Conservation (phyloP, 129 eudicot species). For the Tagetes patula region DNA sequence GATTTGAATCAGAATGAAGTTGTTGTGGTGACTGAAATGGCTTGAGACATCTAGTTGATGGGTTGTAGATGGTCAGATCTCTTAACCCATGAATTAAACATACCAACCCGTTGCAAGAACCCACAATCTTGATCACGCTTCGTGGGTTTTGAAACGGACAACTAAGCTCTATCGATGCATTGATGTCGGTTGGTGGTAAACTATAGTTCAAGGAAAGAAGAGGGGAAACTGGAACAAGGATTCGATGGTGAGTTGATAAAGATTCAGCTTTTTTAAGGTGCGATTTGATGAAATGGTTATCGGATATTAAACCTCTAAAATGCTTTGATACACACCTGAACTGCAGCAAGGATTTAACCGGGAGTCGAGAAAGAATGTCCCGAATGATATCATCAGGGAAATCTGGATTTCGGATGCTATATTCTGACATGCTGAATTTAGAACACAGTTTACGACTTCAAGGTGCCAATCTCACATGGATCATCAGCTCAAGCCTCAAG, state of each 20-base stretch:
- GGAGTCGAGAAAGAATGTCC: conserved; percentile 42
- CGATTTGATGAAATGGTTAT: conserved; percentile 25
- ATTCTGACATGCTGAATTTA: conserved; percentile 27
- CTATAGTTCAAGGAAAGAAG: conserved; percentile 35
- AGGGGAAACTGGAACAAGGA: conserved; percentile 37
- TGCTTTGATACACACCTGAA: conserved; percentile 42
- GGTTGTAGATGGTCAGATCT: conserved; percentile 36
- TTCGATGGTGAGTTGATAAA: conserved; percentile 25
- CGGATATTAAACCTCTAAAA: conserved; percentile 32
- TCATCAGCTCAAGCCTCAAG: neutral
- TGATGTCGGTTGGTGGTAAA: conserved; percentile 5
- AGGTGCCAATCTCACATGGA: conserved; percentile 13
- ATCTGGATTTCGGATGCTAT: conserved; percentile 8
- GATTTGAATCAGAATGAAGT: conserved; percentile 15
- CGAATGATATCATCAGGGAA: conserved; percentile 35
- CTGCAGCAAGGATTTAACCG: conserved; percentile 39
- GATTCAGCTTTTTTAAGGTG: conserved; percentile 28
- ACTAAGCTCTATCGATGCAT: conserved; percentile 23
- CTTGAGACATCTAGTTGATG: conserved; percentile 42
- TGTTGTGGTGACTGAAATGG: conserved; percentile 22
- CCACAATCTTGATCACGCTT: conserved; percentile 32
- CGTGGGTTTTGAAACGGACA: conserved; percentile 22
- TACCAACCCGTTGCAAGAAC: conserved; percentile 44
- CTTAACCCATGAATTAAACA: conserved; percentile 31
- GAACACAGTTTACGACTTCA: neutral